Base-by-base conservation (phyloP, 306 rosid genomes). In the Glycyrrhiza uralensis region DNA sequence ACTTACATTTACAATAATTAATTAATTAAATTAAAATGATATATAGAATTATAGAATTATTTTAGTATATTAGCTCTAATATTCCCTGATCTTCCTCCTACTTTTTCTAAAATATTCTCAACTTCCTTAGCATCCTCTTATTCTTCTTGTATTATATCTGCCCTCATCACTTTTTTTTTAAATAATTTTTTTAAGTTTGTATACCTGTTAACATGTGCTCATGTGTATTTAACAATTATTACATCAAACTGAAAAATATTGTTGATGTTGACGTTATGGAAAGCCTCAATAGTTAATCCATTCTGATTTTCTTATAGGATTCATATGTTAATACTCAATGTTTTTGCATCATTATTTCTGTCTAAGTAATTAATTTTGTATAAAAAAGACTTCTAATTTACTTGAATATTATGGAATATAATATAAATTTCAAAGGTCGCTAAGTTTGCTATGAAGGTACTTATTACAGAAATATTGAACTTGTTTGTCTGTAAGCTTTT, bases 261-360 rank as follows among this genome's bases (percentile, higher is more conserved):
- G 46, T 35, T n/a, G 32, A 44, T 41, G 33, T 47, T 15, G 72
- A 47, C 35, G 29, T 24, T 33, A 67, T 32, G 7, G 45, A 38
- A 46, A 76, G 26, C 55, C 35, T 69, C 28, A 30, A 6, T 36
- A 45, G 46, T 38, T 13, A 49, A 13, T 45, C 29, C 9, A n/a
- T 62, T 62, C 6, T 45, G 59, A 30, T 54, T 35, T 60, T 62
- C 24, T 13, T 38, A 12, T 41, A 20, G 38, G 47, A 51, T 63
- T 22, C 19, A 26, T 51, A 18, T 30, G 23, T 10, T 50, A 38
- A 41, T 63, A 63, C 15, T 39, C 26, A 32, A 58, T 46, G 29
- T 69, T 33, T 52, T 74, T 77, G 30, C 54, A 50, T 66, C 56
- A 14, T 30, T 44, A 73, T 52, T n/a, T 75, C 30, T 8, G 61